Conservation (phyloP, 192 early-diverging fungal species). For the Cetraspora pellucida region DNA sequence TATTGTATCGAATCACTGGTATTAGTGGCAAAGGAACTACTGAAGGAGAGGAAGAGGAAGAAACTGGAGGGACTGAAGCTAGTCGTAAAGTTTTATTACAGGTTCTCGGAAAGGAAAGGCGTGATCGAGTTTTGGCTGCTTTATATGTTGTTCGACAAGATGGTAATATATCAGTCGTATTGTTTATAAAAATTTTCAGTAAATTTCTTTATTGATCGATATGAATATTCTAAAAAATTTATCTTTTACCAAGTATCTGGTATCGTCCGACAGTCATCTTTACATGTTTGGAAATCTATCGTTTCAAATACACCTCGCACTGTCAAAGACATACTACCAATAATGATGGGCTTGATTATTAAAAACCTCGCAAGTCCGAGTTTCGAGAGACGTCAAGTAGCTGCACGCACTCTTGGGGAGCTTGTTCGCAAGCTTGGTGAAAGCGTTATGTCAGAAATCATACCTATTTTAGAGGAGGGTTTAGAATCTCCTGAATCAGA, state of each 20-base stretch:
- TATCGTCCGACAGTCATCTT: slow-evolving; percentile 85
- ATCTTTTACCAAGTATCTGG: slow-evolving; percentile 45
- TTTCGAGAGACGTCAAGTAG: slow-evolving; percentile 81
- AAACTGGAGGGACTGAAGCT: slow-evolving; percentile 57
- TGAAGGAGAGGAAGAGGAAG: slow-evolving; percentile 64
- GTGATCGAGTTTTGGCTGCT: slow-evolving; percentile 81
- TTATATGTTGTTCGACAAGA: slow-evolving; percentile 94
- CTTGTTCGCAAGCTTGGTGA: slow-evolving; percentile 96
- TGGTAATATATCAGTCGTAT: slow-evolving; percentile 42
- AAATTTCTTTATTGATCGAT: not conserved
- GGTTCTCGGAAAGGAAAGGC: slow-evolving; percentile 84
- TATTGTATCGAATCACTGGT: slow-evolving; percentile 91
- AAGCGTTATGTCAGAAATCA: slow-evolving; percentile 77
- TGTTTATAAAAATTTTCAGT: not conserved
- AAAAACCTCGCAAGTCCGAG: slow-evolving; percentile 72
- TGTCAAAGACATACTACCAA: slow-evolving; percentile 89
- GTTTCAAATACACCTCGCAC: slow-evolving; percentile 97
- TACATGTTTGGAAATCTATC: slow-evolving; percentile 94
- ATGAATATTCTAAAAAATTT: not conserved
- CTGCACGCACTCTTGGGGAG: slow-evolving; percentile 90
- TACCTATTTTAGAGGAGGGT: slow-evolving; percentile 89
- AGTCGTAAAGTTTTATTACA: slow-evolving; percentile 71
- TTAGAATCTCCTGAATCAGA: slow-evolving; percentile 67
- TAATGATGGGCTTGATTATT: slow-evolving; percentile 92
- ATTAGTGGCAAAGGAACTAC: slow-evolving; percentile 62